phyloP scores from a whole-genome alignment of 352 stramenopile genomes.

The Phytophthora citrophthora region DNA sequence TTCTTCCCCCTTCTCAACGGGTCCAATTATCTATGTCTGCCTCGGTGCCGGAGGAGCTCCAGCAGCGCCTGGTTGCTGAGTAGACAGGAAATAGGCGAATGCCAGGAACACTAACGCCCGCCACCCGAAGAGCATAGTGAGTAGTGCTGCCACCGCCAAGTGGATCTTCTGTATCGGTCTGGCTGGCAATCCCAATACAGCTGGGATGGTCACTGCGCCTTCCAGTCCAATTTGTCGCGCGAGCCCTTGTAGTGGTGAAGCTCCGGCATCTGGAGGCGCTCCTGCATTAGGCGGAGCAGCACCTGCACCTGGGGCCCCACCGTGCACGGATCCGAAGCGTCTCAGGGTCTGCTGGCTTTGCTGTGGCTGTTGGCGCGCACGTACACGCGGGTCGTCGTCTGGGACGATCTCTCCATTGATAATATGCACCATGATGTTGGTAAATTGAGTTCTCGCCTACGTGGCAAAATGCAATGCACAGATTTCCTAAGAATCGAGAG shows the following conservation, averaged over 20 bases:
- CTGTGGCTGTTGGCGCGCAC: constrained; percentile 33
- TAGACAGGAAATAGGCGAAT: constrained; percentile 70
- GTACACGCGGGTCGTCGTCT: constrained; percentile 84
- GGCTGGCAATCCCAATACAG: constrained; percentile 57
- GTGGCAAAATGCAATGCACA: constrained; percentile 19
- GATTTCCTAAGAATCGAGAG: constrained; percentile 9
- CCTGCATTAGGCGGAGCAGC: constrained; percentile 9
- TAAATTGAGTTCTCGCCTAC: constrained; percentile 5
- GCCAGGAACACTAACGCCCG: constrained; percentile 73
- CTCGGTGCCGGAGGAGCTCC: constrained; percentile 11
- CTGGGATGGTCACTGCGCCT: constrained; percentile 66
- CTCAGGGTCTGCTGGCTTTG: constrained; percentile 9
- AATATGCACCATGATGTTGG: constrained; percentile 82
- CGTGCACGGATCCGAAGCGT: constrained; percentile 40
- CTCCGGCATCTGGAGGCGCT: constrained; percentile 5
- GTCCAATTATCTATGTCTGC: constrained; percentile 19
- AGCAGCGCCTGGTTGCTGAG: constrained; percentile 42
- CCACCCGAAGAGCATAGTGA: constrained; percentile 73
- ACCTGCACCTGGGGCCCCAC: constrained; percentile 9
- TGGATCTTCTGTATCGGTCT: constrained; percentile 76
- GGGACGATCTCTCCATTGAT: constrained; percentile 89
- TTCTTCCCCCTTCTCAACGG: background rate
- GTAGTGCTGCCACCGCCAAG: constrained; percentile 58
- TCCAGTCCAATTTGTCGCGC: constrained; percentile 64
- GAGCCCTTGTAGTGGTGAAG: constrained; percentile 56